Conservation (phyloP, 805 yeast species). For the Clavispora santaluciae region DNA sequence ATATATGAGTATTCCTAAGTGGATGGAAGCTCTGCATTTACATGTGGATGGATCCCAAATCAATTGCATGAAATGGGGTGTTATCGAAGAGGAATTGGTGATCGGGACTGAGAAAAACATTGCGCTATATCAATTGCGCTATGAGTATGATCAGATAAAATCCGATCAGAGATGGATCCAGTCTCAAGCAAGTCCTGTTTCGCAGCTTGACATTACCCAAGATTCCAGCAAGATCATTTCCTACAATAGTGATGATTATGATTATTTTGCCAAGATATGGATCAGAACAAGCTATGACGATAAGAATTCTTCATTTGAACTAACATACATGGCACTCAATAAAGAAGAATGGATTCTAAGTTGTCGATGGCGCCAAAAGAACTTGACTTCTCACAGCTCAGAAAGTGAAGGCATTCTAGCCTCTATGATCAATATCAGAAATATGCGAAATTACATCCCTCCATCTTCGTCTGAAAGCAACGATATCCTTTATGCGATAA, state of each 20-base stretch:
- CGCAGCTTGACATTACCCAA: slow-evolving; percentile 54
- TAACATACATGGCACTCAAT: slow-evolving; percentile 65
- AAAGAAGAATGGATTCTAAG: slow-evolving; percentile 42
- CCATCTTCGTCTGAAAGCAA: slow-evolving; percentile 23
- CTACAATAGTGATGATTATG: slow-evolving; percentile 53
- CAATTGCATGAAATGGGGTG: slow-evolving; percentile 53
- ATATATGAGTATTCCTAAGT: slow-evolving; percentile 38
- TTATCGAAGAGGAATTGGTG: slow-evolving; percentile 47
- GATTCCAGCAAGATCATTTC: slow-evolving; percentile 62
- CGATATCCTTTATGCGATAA: slow-evolving; percentile 54
- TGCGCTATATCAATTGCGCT: slow-evolving; percentile 48
- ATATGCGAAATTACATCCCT: slow-evolving; percentile 29
- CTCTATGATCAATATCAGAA: slow-evolving; percentile 30
- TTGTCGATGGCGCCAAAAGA: slow-evolving; percentile 29
- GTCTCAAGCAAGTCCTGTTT: slow-evolving; percentile 58
- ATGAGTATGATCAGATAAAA: slow-evolving; percentile 40
- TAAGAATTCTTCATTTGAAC: slow-evolving; percentile 54
- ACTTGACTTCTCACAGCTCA: background rate
- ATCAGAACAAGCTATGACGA: slow-evolving; percentile 65
- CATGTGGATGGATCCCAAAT: slow-evolving; percentile 18
- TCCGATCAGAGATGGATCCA: slow-evolving; percentile 42
- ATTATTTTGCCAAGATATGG: slow-evolving; percentile 74
- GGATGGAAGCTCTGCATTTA: slow-evolving; percentile 36
- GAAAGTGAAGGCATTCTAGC: slow-evolving; percentile 7
- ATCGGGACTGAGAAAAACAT: slow-evolving; percentile 52